Evolutionary conservation across 1,284 basidiomycete genomes (phyloP), one percentile per base, ranked within the genome.

Genomic region (Malassezia sympodialis): DNA sequence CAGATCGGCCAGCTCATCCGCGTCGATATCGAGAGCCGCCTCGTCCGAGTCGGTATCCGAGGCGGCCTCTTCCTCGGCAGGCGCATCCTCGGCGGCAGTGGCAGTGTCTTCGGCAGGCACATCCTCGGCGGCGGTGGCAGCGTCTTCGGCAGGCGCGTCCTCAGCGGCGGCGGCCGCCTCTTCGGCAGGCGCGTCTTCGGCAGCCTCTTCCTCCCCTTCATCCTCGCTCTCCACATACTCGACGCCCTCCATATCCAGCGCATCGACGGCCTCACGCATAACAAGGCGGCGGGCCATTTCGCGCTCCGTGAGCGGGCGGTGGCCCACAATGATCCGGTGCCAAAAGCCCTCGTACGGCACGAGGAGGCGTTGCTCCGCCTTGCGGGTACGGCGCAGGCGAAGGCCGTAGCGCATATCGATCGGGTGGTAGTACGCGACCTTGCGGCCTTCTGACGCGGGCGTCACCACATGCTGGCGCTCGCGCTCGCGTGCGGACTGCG

Each of bases 361-460:
- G 11, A 51, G 35, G 3, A 49, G 53, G 23, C 31, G 28, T 28
- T 37, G 51, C 55, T 60, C 50, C 55, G 64, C 32, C 60, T 58
- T 37, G 58, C 61, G 55, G 21, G 46, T 45, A 5, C 68, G 61
- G 52, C 66, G 66, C n/a, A 70, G 61, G 30, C 65, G 61, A 10
- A 70, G 60, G 15, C 62, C 65, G 58, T 65, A 70, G 11, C 66
- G 65, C 65, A 70, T 68, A 37, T 55, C 61, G 12, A 70, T 54
- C 37, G 60, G 68, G 60, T 70, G 68, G 58, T 68, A 70, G 59
- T 68, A 70, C 17, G 68, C 68, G 14, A 59, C 61, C 42, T 64
- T 63, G 60, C 65, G 63, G 27, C 62, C 62, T 35, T 49, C 58
- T 11, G 53, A 49, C 2, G 48, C 50, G 14, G 61, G 59, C 31